A percentile compares a stretch with the other conserved stretches of the same genome.
phyloP scores from a whole-genome alignment of 2,329 filamentous ascomycete species.

The Trichoderma afroharzianum region DNA sequence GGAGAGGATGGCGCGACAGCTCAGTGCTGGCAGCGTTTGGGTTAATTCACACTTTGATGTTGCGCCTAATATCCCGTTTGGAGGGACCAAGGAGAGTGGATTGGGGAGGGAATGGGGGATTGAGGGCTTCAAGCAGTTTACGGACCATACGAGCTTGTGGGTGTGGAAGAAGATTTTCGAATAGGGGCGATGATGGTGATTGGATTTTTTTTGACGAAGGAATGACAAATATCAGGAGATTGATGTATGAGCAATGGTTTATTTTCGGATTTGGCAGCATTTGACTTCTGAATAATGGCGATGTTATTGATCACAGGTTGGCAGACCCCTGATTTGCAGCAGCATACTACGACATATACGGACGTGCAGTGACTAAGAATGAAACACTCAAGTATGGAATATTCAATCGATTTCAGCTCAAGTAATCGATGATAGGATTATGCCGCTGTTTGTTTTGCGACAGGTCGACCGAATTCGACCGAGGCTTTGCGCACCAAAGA shows the following conservation, averaged over 20 bases:
- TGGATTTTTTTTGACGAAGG: too few relatives aligned
- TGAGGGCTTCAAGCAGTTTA: slow-evolving; percentile 35
- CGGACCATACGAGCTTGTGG: slow-evolving; percentile 29
- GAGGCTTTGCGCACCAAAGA: neutral
- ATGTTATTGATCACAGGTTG: neutral
- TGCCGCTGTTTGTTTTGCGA: neutral
- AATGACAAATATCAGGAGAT: neutral
- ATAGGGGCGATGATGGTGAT: neutral
- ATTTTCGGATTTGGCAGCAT: neutral
- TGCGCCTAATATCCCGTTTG: slow-evolving; percentile 39
- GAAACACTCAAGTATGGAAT: neutral
- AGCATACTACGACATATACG: neutral
- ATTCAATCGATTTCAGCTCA: neutral
- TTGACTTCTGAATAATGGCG: neutral
- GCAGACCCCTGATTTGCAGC: neutral
- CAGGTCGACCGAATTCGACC: neutral
- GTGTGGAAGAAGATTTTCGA: slow-evolving; percentile 26
- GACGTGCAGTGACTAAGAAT: neutral
- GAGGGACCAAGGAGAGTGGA: slow-evolving; percentile 50
- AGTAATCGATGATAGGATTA: neutral
- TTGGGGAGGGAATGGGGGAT: slow-evolving; percentile 45
- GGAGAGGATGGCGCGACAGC: slow-evolving; percentile 44
- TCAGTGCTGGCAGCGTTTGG: slow-evolving; percentile 59
- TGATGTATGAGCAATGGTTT: neutral
- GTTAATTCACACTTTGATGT: slow-evolving; percentile 46